phyloP scores from a whole-genome alignment of 805 yeast species.

The Candida koratica region DNA sequence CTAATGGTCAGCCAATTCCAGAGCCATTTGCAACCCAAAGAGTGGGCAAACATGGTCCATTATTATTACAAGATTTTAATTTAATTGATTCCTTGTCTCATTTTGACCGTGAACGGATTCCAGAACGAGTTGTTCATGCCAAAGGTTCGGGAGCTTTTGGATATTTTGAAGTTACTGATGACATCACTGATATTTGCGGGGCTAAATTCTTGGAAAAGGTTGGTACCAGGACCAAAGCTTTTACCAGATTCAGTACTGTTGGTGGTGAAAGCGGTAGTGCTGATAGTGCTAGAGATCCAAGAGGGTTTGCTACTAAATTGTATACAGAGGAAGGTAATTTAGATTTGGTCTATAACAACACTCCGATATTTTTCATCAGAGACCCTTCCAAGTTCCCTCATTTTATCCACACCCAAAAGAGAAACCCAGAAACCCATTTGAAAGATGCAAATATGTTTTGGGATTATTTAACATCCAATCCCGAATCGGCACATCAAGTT shows the following conservation, averaged over 20 bases:
- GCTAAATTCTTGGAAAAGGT: slow-evolving; percentile 66
- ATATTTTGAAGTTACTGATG: slow-evolving; percentile 81
- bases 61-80: slow-evolving; percentile 76
- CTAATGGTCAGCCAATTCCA: slow-evolving; percentile 71
- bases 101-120: slow-evolving; percentile 85
- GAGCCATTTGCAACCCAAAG: slow-evolving; percentile 76
- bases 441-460: slow-evolving; percentile 81
- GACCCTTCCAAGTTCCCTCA: slow-evolving; percentile 85
- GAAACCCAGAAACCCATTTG: slow-evolving; percentile 76
- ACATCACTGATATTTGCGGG: slow-evolving; percentile 65
- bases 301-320: slow-evolving; percentile 78
- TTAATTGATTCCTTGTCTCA: slow-evolving; percentile 79
- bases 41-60: slow-evolving; percentile 74
- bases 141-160: slow-evolving; percentile 93
- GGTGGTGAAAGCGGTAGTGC: slow-evolving; percentile 84
- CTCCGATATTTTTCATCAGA: slow-evolving; percentile 80
- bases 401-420: slow-evolving; percentile 85
- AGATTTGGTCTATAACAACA: slow-evolving; percentile 83
- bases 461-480: slow-evolving; percentile 74
- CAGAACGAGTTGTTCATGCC: slow-evolving; percentile 91
- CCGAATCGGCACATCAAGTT: slow-evolving; percentile 72
- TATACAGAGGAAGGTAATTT: slow-evolving; percentile 82
- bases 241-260: slow-evolving; percentile 80
- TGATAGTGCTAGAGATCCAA: slow-evolving; percentile 82
- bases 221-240: slow-evolving; percentile 75